Base-by-base conservation (phyloP, 106 monocot species). In the Posidonia australis region DNA sequence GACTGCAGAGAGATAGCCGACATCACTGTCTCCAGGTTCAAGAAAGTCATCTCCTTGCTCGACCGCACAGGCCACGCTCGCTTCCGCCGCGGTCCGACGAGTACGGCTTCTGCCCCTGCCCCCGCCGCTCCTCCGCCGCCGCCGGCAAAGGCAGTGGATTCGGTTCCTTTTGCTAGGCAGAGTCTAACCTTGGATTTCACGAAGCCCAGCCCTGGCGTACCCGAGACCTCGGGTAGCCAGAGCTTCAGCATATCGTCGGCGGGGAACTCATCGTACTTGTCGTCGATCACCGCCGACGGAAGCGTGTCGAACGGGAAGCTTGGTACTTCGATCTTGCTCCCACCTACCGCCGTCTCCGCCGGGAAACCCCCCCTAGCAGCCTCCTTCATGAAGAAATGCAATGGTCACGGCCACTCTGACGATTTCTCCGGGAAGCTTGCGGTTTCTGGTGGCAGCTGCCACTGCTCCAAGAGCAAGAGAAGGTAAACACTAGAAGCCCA, bases 11-110 rank as follows among this genome's bases (percentile, higher is more conserved):
- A 93, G 75, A 83, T 85, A 61, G 58, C 89, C 3, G 83, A 93
- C 24, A 54, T 73, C 24, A 81, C 86, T 20, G 79, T 93, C 14
- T 77, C 82, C 25, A 89, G 79, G 73, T 89, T 93, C 81, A 79
- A 71, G 73, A 83, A 89, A 74, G 70, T 86, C 42, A 89, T 86
- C 69, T 83, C 93, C 44, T 71, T 93, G 45, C 67, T 89, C 5
- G 73, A 93, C 72, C 81, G 93, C 11, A 86, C 89, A 45, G 89
- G 93, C 54, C 93, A 89, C 62, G 93, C 93, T 54, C 83, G 93
- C 0, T 93, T 93, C 78, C 83, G 93, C 43, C 93, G 93, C 10
- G 85, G 79, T 13, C 86, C 62, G 10, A 46, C 65, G 13, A 10
- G 0, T 13, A 18, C 14, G 3, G 23, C 29, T 0, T 10, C 55